Percentiles rank a stretch among this genome's conserved stretches.
These are phyloP conservation scores for Populus hybrid DNA, from an alignment of 441 rosid species.

Conservation along the genomic window DNA sequence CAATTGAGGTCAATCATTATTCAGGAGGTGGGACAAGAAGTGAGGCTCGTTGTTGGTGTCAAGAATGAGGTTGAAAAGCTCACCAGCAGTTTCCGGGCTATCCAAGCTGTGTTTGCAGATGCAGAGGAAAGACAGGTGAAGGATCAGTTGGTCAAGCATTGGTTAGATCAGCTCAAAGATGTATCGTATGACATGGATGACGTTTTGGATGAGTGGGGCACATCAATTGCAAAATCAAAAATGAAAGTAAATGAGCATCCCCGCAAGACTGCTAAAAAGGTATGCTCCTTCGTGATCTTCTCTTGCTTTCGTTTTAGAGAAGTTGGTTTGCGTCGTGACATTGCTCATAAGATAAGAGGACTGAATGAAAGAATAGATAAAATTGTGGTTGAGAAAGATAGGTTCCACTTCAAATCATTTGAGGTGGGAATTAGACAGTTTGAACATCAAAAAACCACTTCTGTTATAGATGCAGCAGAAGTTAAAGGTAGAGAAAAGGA, in stretches of 20 bases:
- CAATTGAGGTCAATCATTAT: not conserved
- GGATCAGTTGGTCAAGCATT: no score
- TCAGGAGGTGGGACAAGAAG: not conserved
- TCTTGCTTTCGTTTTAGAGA: not conserved
- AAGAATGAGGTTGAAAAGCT: not conserved
- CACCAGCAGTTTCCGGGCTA: not conserved
- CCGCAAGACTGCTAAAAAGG: not conserved
- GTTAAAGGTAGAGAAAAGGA: not conserved
- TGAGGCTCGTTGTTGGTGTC: not conserved
- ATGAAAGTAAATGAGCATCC: no score
- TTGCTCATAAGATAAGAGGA: not conserved
- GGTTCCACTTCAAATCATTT: no score
- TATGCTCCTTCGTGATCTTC: not conserved
- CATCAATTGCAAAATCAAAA: not conserved
- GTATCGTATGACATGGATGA: slow-evolving; percentile 5
- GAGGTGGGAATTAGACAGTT: not conserved
- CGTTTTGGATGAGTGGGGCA: not conserved
- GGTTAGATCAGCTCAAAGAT: slow-evolving; percentile 1
- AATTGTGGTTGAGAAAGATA: not conserved
- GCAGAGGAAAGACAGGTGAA: not conserved
- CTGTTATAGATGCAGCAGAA: not conserved
- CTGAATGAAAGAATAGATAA: not conserved
- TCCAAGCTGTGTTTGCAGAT: not conserved
- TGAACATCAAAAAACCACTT: not conserved
- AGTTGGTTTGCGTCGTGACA: not conserved